Evolutionary conservation across 2,329 filamentous ascomycete species (phyloP).

Genomic region (Rhynchosporium secalis): DNA sequence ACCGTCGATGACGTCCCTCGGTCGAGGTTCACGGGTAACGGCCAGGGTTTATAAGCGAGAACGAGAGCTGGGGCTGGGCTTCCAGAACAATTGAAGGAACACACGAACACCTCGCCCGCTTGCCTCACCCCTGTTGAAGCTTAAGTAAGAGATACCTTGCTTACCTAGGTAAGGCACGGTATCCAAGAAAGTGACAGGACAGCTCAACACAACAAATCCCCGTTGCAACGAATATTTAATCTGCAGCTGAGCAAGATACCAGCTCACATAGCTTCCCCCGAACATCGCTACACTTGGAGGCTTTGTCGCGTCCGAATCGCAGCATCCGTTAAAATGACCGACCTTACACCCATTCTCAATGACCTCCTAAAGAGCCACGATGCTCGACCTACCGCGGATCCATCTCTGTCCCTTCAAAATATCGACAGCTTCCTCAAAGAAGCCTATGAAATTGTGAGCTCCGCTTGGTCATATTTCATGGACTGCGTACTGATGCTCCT

Average conservation of each 20-base stretch:
- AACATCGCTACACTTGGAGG: not conserved
- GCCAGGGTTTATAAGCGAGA: not conserved
- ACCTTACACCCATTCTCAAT: constrained; percentile 70
- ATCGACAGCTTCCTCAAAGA: constrained; percentile 91
- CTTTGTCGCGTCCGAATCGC: not conserved
- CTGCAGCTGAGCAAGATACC: not conserved
- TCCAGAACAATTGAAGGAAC: constrained; percentile 3
- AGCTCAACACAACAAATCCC: not conserved
- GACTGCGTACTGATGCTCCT: not conserved
- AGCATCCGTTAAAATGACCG: constrained; percentile 45
- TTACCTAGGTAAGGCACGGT: not conserved
- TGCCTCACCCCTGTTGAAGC: constrained; percentile 1
- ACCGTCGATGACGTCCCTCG: not conserved
- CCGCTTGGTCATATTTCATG: not conserved
- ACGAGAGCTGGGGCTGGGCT: not conserved
- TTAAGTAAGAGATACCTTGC: not conserved
- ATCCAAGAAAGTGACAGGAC: constrained; percentile 1
- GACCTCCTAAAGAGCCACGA: constrained; percentile 62
- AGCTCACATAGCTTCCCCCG: not conserved
- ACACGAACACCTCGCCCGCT: not conserved
- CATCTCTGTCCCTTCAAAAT: constrained; percentile 44
- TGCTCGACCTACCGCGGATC: constrained; percentile 47
- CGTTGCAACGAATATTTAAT: not conserved
- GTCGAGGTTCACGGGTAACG: not conserved
- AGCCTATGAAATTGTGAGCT: constrained; percentile 82